Conservation (phyloP, 1,139 yeast species). For the Geotrichum macrosporum region DNA sequence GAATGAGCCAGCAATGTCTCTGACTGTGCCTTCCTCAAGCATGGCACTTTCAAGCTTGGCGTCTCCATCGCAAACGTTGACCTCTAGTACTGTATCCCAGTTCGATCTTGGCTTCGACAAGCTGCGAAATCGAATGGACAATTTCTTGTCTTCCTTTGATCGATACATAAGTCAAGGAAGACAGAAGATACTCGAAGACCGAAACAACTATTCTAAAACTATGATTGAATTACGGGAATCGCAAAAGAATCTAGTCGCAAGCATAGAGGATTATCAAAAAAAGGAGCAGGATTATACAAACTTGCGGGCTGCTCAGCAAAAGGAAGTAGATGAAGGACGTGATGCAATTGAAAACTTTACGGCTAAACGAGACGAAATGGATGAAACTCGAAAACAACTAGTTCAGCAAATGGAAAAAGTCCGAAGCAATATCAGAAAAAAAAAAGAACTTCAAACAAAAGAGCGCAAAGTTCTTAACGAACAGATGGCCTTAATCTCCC, state of each 20-base stretch:
- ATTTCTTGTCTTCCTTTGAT: conserved; percentile 30
- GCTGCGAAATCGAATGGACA: conserved; percentile 29
- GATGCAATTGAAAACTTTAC: conserved; percentile 26
- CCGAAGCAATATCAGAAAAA: conserved; percentile 20
- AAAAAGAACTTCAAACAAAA: conserved; percentile 20
- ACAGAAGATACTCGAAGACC: conserved; percentile 27
- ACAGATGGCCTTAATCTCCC: conserved; percentile 31
- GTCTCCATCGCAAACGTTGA: conserved; percentile 5
- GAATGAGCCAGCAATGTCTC: conserved; percentile 5
- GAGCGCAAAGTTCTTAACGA: conserved; percentile 23
- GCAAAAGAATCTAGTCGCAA: conserved; percentile 26
- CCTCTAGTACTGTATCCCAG: conserved; percentile 24
- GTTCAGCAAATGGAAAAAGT: conserved; percentile 24
- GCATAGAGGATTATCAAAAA: conserved; percentile 30
- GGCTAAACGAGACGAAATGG: conserved; percentile 27
- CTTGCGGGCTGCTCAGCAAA: conserved; percentile 26
- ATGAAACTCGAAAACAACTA: conserved; percentile 22
- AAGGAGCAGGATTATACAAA: conserved; percentile 25
- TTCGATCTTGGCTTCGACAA: conserved; percentile 29
- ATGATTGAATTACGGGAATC: conserved; percentile 28
- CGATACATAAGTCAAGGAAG: conserved; percentile 27
- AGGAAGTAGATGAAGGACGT: conserved; percentile 28
- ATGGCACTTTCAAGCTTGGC: background rate
- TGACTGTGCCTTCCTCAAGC: conserved; percentile 5
- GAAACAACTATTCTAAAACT: conserved; percentile 27